Evolutionary conservation across 139 green algal genomes (phyloP).

Genomic region (Chlorella sp.): DNA sequence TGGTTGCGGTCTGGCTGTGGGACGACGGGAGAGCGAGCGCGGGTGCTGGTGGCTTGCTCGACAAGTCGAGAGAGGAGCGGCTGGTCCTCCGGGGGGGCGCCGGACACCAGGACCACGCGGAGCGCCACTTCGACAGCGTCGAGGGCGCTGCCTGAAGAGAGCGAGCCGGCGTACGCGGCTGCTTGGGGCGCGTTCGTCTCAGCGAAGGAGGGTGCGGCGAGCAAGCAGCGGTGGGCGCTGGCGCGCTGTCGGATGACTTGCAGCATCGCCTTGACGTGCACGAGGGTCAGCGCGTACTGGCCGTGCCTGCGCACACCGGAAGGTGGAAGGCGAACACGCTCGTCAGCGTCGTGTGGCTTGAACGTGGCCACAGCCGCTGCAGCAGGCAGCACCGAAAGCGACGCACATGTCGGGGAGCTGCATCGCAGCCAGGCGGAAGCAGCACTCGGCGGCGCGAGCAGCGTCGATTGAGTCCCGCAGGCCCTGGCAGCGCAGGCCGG

Average conservation of each 20-base stretch:
- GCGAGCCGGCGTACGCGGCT: no score
- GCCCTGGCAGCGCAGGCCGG: conserved; percentile 18
- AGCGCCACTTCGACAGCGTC: conserved; percentile 24
- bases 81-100: conserved; percentile 17
- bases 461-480: conserved; percentile 27
- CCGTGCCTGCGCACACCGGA: no score
- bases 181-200: no score
- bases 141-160: conserved; percentile 24
- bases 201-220: no score
- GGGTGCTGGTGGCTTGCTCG: conserved; percentile 8
- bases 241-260: no score
- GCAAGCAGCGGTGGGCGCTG: no score
- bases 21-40: not conserved
- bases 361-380: not conserved
- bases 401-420: conserved; percentile 14
- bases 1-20: no score
- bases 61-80: conserved; percentile 18
- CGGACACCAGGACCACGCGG: conserved; percentile 15
- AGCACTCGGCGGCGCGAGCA: conserved; percentile 7
- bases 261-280: no score
- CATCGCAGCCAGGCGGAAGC: conserved; percentile 12
- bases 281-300: no score
- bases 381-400: not conserved
- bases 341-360: no score
- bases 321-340: no score